Evolutionary conservation across 2,329 filamentous ascomycete species (phyloP).

Genomic region (Kalaharituber pfeilii): DNA sequence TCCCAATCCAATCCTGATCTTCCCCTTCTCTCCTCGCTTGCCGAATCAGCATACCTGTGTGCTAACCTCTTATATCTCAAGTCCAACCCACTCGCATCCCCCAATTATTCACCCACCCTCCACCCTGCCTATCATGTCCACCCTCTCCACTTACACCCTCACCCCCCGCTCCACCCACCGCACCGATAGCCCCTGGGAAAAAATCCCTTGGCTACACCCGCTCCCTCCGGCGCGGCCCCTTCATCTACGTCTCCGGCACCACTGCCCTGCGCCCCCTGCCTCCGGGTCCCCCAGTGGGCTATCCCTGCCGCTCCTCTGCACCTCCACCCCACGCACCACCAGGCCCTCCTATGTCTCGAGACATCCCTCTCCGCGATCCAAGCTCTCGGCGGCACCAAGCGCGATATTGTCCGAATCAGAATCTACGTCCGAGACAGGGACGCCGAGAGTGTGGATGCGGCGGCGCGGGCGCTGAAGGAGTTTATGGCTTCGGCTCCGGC

Average conservation of each 20-base stretch:
- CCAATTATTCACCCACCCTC: slow-evolving; percentile 6
- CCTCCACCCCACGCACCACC: no score
- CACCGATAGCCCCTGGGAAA: no score
- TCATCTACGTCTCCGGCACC: slow-evolving; percentile 9
- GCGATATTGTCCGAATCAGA: background rate
- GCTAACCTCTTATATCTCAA: no score
- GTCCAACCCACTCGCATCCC: no score
- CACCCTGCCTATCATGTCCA: slow-evolving; percentile 2
- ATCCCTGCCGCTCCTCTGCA: slow-evolving; percentile 7
- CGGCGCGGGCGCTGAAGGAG: slow-evolving; percentile 6
- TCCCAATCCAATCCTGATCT: no score
- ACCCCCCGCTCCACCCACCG: slow-evolving; percentile 8
- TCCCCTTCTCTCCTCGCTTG: no score
- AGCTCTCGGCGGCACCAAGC: no score
- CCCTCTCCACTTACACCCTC: slow-evolving; percentile 5
- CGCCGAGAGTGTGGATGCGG: slow-evolving; percentile 10
- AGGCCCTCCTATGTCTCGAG: no score
- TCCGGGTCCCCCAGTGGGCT: slow-evolving; percentile 10
- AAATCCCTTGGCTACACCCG: background rate
- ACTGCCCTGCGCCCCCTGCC: slow-evolving; percentile 5
- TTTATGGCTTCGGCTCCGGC: slow-evolving; percentile 1
- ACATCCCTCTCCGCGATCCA: no score
- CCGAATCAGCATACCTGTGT: no score
- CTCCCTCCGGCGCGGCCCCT: slow-evolving; percentile 8
- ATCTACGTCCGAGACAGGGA: slow-evolving; percentile 10